Percentiles rank a stretch among this genome's conserved stretches.
Evolutionary conservation across 495 filamentous ascomycete species (phyloP).

Genomic region (Penicillium simplicissimum): DNA sequence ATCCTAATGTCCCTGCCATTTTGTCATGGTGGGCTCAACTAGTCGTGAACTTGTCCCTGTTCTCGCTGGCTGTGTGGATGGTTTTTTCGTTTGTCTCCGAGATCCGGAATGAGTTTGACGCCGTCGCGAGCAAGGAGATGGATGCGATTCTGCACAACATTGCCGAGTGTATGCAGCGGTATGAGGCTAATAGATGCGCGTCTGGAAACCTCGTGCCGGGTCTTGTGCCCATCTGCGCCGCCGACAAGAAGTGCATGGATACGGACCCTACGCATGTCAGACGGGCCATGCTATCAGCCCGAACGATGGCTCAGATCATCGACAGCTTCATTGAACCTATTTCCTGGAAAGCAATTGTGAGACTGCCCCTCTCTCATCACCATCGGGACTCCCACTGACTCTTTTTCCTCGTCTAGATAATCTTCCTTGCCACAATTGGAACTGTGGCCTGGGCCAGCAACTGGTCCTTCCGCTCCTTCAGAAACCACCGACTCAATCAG

Average conservation of each 20-base stretch:
- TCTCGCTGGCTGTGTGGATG: constrained; percentile 66
- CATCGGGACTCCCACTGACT: constrained; percentile 19
- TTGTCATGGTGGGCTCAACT: constrained; percentile 85
- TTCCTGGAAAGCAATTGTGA: constrained; percentile 70
- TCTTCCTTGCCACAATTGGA: constrained; percentile 45
- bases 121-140: constrained; percentile 63
- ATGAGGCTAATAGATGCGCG: constrained; percentile 70
- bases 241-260: constrained; percentile 87
- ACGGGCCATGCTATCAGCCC: constrained; percentile 66
- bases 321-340: constrained; percentile 71
- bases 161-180: constrained; percentile 66
- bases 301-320: constrained; percentile 79
- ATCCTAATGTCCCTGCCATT: constrained; percentile 83
- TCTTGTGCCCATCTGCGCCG: constrained; percentile 67
- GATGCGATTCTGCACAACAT: constrained; percentile 71
- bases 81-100: constrained; percentile 68
- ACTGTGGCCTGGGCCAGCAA: constrained; percentile 48
- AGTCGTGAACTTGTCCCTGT: constrained; percentile 72
- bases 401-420: constrained; percentile 25
- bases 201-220: constrained; percentile 65
- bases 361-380: constrained; percentile 10
- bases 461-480: constrained; percentile 49
- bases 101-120: constrained; percentile 73
- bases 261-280: constrained; percentile 65
- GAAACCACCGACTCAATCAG: constrained; percentile 39